A percentile compares a stretch with the other conserved stretches of the same genome.
Conservation (phyloP, 176 grass and related monocot species). For the sorghum (Sorghum bicolor) region DNA sequence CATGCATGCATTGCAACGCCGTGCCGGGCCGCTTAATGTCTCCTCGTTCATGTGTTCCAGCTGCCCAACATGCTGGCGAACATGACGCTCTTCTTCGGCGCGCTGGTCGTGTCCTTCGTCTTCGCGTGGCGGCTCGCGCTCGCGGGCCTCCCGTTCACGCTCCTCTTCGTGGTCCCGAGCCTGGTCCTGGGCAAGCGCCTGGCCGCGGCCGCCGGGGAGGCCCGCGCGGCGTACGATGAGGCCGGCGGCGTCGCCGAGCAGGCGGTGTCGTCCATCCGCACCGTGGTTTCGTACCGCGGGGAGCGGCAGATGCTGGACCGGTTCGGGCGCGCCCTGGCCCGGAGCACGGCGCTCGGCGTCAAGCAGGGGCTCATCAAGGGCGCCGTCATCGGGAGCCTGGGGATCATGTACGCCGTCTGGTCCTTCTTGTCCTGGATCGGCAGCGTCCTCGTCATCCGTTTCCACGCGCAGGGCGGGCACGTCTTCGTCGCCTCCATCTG, state of each 20-base stretch:
- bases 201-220: slow-evolving; percentile 17
- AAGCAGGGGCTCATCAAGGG: slow-evolving; percentile 58
- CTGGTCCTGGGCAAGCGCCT: slow-evolving; percentile 45
- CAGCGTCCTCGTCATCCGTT: slow-evolving; percentile 51
- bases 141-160: slow-evolving; percentile 41
- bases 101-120: slow-evolving; percentile 30
- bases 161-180: slow-evolving; percentile 52
- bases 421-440: slow-evolving; percentile 48
- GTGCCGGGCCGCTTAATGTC: not conserved
- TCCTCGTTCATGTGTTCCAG: not conserved
- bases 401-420: slow-evolving; percentile 55
- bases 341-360: slow-evolving; percentile 46
- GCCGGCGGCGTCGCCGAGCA: slow-evolving; percentile 48
- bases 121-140: slow-evolving; percentile 57
- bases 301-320: slow-evolving; percentile 41
- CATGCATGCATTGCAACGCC: not conserved
- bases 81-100: slow-evolving; percentile 37
- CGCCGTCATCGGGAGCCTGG: slow-evolving; percentile 47
- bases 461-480: slow-evolving; percentile 43
- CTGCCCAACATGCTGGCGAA: slow-evolving; percentile 48
- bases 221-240: slow-evolving; percentile 36
- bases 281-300: slow-evolving; percentile 40
- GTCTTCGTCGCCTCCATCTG: slow-evolving; percentile 54
- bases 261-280: slow-evolving; percentile 54
- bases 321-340: slow-evolving; percentile 41